Evolutionary conservation across 768 basidiomycete species (phyloP).

Genomic region (Termitomyces sp.): DNA sequence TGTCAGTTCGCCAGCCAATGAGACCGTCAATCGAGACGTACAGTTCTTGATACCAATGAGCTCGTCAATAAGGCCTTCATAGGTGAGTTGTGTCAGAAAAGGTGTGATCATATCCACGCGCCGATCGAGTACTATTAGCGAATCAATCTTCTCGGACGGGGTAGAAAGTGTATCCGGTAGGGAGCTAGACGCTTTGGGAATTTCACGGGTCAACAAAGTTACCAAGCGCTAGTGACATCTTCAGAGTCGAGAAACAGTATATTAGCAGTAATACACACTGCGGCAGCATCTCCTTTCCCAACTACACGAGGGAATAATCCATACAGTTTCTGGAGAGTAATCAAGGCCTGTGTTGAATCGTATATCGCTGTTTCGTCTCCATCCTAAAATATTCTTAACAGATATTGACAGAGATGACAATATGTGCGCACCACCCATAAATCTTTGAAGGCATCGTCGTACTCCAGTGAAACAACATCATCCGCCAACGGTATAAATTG

Average conservation of each 20-base stretch:
- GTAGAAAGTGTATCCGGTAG: conserved; percentile 38
- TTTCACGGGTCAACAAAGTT: conserved; percentile 61
- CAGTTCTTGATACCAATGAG: conserved; percentile 87
- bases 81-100: conserved; percentile 91
- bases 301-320: conserved; percentile 89
- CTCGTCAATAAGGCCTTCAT: conserved; percentile 95
- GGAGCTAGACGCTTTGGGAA: conserved; percentile 35
- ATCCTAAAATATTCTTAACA: conserved; percentile 47
- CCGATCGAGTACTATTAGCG: conserved; percentile 85
- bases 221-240: conserved; percentile 59
- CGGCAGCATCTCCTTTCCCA: conserved; percentile 89
- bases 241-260: conserved; percentile 2
- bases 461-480: conserved; percentile 89
- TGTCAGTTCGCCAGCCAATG: conserved; percentile 1
- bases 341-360: conserved; percentile 84
- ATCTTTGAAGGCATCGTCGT: conserved; percentile 82
- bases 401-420: neutral
- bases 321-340: conserved; percentile 78
- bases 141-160: conserved; percentile 68
- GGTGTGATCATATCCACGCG: conserved; percentile 95
- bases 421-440: conserved; percentile 76
- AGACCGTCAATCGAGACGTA: conserved; percentile 31
- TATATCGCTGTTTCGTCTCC: conserved; percentile 90
- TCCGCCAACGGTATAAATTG: conserved; percentile 93
- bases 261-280: conserved; percentile 34